Base-by-base conservation (phyloP, 139 green algal genomes). In the Pseudopediastrum boryanum region DNA sequence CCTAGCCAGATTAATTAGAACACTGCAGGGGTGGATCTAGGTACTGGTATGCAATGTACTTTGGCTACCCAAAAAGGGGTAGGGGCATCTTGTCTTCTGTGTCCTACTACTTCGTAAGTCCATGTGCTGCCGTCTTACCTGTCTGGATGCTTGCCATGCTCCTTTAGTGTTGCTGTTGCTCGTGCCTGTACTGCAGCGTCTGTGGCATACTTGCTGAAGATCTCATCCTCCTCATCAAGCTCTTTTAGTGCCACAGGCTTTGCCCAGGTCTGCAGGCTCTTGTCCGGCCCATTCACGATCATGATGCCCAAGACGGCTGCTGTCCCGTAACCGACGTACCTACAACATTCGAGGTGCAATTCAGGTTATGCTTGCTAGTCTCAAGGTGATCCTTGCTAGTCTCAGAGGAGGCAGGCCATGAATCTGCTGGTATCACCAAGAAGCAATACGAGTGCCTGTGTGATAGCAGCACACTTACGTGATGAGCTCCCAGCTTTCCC, bases 401-500 rank as follows among this genome's bases (percentile, higher is more conserved):
- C n/a, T n/a, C n/a, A n/a, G n/a, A n/a, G n/a, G n/a, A n/a, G n/a
- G n/a, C n/a, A n/a, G n/a, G n/a, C n/a, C n/a, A n/a, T n/a, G n/a
- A n/a, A n/a, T n/a, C n/a, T n/a, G n/a, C n/a, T n/a, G n/a, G n/a
- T n/a, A n/a, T n/a, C n/a, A n/a, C n/a, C n/a, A n/a, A n/a, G n/a
- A n/a, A n/a, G n/a, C n/a, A n/a, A n/a, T n/a, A n/a, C n/a, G n/a
- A n/a, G n/a, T n/a, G n/a, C n/a, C n/a, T n/a, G n/a, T n/a, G n/a
- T n/a, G n/a, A n/a, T n/a, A n/a, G n/a, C n/a, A 16, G 0, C 0
- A 1, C 33, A 82, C 90, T 89, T 73, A 98, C 94, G 90, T 96
- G 7, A 87, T 87, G 4, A 86, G 88, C 85, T 98, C 94, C 94
- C 94, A 97, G 67, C 86, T 91, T 82, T 97, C 91, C 85, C 84